A percentile compares a stretch with the other conserved stretches of the same genome.
Conservation (phyloP, 139 green algal species). For the Coelastrella sp. region DNA sequence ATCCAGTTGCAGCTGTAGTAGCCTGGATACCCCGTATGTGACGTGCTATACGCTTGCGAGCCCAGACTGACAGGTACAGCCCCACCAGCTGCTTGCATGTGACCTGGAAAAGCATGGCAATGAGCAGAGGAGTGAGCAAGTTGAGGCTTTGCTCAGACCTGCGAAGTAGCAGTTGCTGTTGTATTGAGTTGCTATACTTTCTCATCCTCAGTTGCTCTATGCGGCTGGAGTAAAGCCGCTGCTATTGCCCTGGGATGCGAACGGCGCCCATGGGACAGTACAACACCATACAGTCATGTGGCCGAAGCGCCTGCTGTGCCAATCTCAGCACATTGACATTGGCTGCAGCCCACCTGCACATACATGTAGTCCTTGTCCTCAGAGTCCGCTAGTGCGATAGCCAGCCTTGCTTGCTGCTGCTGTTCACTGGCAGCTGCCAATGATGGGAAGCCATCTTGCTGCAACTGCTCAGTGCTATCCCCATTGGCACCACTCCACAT, state of each 20-base stretch:
- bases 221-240: no score
- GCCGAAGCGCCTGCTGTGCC: no score
- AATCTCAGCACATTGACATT: no score
- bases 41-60: conserved; percentile 63
- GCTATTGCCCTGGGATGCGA: no score
- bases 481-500: conserved; percentile 19
- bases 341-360: conserved; percentile 31
- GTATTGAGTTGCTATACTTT: no score
- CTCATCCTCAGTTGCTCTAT: no score
- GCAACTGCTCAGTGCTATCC: neutral
- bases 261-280: no score
- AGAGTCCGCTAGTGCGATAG: neutral
- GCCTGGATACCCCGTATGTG: conserved; percentile 76
- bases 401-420: conserved; percentile 33
- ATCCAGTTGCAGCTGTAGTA: conserved; percentile 49
- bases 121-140: no score
- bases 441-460: neutral
- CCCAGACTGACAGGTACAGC: conserved; percentile 91
- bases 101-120: no score
- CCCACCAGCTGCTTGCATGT: conserved; percentile 87
- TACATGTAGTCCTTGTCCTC: conserved; percentile 21
- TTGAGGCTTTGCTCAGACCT: no score
- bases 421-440: neutral
- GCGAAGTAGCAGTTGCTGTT: neutral
- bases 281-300: neutral